phyloP scores from a whole-genome alignment of 257 asterid species.

The Fraxinus americana region DNA sequence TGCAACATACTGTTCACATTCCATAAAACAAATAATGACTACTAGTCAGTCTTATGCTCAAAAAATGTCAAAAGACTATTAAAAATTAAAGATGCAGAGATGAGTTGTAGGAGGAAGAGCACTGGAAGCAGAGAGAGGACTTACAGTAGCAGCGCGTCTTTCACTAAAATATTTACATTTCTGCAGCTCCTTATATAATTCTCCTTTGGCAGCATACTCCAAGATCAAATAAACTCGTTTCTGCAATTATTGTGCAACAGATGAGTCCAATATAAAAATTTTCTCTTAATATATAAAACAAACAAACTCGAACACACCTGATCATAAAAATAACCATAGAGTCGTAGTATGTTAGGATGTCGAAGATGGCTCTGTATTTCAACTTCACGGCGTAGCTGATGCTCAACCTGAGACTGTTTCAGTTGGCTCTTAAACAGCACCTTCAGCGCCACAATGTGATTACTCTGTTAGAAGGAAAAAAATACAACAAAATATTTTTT shows the following conservation, averaged over 20 bases:
- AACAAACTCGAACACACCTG: conserved; percentile 47
- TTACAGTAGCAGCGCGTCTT: conserved; percentile 54
- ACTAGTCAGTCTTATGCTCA: not conserved
- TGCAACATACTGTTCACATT: not conserved
- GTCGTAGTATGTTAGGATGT: conserved; percentile 88
- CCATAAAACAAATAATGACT: conserved; percentile 3
- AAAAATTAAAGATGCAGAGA: not conserved
- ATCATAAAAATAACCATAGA: conserved; percentile 91
- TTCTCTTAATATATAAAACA: not conserved
- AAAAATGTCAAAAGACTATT: not conserved
- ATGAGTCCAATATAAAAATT: conserved; percentile 19
- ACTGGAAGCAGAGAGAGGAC: conserved; percentile 12
- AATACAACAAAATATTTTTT: not conserved
- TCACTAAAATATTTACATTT: conserved; percentile 60
- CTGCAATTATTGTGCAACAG: conserved; percentile 42
- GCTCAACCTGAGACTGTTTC: conserved; percentile 90
- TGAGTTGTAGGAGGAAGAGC: not conserved
- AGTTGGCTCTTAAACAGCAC: conserved; percentile 86
- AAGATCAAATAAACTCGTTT: conserved; percentile 85
- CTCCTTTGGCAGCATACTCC: conserved; percentile 56
- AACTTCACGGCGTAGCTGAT: conserved; percentile 95
- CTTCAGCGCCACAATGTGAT: conserved; percentile 85
- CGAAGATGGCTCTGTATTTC: conserved; percentile 95
- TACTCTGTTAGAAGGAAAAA: conserved; percentile 56
- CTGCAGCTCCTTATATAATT: conserved; percentile 56